Percentiles rank a stretch among this genome's conserved stretches.
phyloP scores from a whole-genome alignment of 345 rosid species.

The Crucihimalaya himalaica region DNA sequence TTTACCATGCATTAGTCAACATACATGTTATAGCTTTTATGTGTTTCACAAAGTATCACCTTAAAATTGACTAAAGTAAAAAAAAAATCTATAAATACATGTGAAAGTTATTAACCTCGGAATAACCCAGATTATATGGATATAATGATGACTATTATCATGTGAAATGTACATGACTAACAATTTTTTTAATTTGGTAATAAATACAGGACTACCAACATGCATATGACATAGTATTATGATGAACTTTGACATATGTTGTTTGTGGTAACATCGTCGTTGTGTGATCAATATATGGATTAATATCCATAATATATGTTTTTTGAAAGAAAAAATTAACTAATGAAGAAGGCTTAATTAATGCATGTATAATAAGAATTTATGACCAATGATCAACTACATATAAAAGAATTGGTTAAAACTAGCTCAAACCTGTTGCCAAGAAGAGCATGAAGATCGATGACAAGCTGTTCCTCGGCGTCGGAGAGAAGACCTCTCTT shows the following conservation, averaged over 20 bases:
- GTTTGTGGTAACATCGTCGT: not conserved
- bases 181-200: not conserved
- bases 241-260: not conserved
- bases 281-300: not conserved
- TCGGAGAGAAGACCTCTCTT: slow-evolving; percentile 66
- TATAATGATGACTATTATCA: slow-evolving; percentile 1
- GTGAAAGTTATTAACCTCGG: not conserved
- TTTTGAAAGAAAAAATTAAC: not conserved
- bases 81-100: not conserved
- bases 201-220: not conserved
- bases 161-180: not conserved
- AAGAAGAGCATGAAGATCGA: slow-evolving; percentile 66
- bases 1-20: slow-evolving; percentile 5
- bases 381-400: not conserved
- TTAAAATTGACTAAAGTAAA: not conserved
- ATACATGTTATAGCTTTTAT: not conserved
- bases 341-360: not conserved
- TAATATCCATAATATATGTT: not conserved
- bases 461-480: slow-evolving; percentile 58
- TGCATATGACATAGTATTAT: not conserved
- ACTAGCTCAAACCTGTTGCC: slow-evolving; percentile 53
- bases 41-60: not conserved
- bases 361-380: not conserved
- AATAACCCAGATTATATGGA: not conserved
- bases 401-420: not conserved